Base-by-base conservation (phyloP, 495 filamentous ascomycete species). In the Penicillium canescens region DNA sequence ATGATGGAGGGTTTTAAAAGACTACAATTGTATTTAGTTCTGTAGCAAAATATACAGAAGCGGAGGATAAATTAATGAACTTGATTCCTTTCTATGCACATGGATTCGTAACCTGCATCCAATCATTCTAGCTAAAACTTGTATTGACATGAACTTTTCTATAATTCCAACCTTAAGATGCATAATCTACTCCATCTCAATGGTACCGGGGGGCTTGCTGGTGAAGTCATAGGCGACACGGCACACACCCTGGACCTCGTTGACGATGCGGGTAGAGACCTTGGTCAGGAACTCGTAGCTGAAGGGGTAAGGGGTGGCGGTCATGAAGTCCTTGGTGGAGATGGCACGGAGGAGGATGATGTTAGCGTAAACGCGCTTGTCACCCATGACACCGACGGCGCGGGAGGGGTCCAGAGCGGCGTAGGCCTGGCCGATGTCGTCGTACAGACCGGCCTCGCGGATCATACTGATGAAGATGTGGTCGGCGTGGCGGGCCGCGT, bases 401-500 rank as follows among this genome's bases (percentile, higher is more conserved):
- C 77, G 81, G 31, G n/a, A 21, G 16, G 47, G n/a, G 16, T 50
- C 47, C 10, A 98, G 72, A 13, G 83, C 94, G 16, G 90, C 94
- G 59, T 85, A 96, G 4, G 93, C 93, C 67, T 96, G 91, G 47
- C 76, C 81, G 46, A 92, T 90, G 61, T 48, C 11, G 41, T 89
- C 72, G 65, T 98, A 98, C 2, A 97, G 65, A 16, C 91, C 94
- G 2, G 90, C 92, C 28, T 84, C 86, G 42, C 74, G 78, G 71
- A 98, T 96, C 82, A 88, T 89, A 48, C 81, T 78, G 62, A 97
- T 95, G 75, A 93, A 98, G 50, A 79, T 78, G 56, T 89, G 68
- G 67, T 98, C 94, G 3, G 94, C 94, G 61, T 89, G 73, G 14
- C 92, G 80, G 13, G 85, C 91, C 35, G 96, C 95, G 23, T 82